phyloP scores from a whole-genome alignment of 192 early-diverging fungal genomes.

The Haplosporangium gracile region DNA sequence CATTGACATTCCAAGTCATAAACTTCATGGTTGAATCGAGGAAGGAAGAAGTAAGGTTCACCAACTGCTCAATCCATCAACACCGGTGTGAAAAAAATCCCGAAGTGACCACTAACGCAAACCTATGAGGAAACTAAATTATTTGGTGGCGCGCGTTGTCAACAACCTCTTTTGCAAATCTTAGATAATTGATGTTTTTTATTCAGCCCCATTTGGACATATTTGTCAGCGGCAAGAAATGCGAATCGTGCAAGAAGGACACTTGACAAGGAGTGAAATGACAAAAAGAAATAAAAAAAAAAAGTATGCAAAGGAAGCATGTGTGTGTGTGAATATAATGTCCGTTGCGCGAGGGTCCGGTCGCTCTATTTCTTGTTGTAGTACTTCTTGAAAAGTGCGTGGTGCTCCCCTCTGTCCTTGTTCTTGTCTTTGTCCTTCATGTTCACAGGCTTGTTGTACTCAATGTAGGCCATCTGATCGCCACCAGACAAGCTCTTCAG shows the following conservation, averaged over 20 bases:
- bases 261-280: neutral
- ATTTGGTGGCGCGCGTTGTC: neutral
- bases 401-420: slow-evolving; percentile 65
- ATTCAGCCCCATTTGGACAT: neutral
- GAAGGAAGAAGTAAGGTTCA: slow-evolving; percentile 17
- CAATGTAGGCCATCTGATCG: slow-evolving; percentile 95
- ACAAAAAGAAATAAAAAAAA: slow-evolving; percentile 10
- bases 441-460: slow-evolving; percentile 63
- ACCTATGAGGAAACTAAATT: neutral
- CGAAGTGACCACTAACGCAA: neutral
- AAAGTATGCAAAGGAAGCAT: neutral
- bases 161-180: neutral
- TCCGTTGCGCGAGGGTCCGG: neutral
- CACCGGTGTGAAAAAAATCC: slow-evolving; percentile 5
- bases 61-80: neutral
- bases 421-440: slow-evolving; percentile 54
- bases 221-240: neutral
- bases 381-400: slow-evolving; percentile 78
- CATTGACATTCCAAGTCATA: slow-evolving; percentile 75
- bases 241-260: neutral
- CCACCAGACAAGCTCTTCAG: slow-evolving; percentile 90
- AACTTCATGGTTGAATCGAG: slow-evolving; percentile 61
- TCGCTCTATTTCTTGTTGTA: slow-evolving; percentile 59
- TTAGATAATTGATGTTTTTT: neutral
- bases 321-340: neutral